A percentile compares a stretch with the other conserved stretches of the same genome.
phyloP scores from a whole-genome alignment of 2,329 filamentous ascomycete species.

The Xylariaceae sp. region DNA sequence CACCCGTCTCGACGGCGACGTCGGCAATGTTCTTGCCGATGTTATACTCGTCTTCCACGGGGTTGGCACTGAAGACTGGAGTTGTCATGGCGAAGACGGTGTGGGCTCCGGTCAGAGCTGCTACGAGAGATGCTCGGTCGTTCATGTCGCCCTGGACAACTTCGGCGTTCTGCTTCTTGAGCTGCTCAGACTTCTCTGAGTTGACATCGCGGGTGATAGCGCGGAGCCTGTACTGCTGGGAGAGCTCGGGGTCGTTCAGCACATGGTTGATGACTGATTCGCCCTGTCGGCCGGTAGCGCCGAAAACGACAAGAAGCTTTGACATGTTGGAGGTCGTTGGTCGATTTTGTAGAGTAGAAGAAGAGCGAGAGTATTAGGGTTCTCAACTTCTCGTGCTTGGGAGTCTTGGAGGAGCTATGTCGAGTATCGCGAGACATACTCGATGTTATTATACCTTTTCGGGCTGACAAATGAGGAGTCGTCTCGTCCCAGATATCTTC shows the following conservation, averaged over 20 bases:
- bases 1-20: constrained; percentile 32
- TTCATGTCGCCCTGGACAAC: constrained; percentile 39
- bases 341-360: too few species aligned
- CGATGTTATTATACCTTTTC: too few species aligned
- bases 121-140: constrained; percentile 34
- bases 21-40: constrained; percentile 36
- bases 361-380: too few species aligned
- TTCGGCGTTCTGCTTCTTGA: constrained; percentile 24
- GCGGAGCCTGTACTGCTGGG: constrained; percentile 44
- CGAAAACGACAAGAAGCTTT: constrained; percentile 44
- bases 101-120: constrained; percentile 41
- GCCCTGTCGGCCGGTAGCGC: constrained; percentile 51
- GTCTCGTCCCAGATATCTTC: too few species aligned
- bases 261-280: constrained; percentile 43
- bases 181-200: constrained; percentile 30
- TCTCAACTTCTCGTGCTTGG: too few species aligned
- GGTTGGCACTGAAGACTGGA: constrained; percentile 30
- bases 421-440: too few species aligned
- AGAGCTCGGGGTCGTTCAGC: constrained; percentile 41
- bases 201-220: constrained; percentile 44
- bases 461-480: too few species aligned
- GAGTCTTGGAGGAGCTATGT: too few species aligned
- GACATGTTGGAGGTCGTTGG: too few species aligned
- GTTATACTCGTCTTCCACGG: constrained; percentile 28
- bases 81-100: constrained; percentile 46